Percentiles rank a stretch among this genome's conserved stretches.
Conservation (phyloP, 495 filamentous ascomycete species). For the Sporormia fimetaria region DNA sequence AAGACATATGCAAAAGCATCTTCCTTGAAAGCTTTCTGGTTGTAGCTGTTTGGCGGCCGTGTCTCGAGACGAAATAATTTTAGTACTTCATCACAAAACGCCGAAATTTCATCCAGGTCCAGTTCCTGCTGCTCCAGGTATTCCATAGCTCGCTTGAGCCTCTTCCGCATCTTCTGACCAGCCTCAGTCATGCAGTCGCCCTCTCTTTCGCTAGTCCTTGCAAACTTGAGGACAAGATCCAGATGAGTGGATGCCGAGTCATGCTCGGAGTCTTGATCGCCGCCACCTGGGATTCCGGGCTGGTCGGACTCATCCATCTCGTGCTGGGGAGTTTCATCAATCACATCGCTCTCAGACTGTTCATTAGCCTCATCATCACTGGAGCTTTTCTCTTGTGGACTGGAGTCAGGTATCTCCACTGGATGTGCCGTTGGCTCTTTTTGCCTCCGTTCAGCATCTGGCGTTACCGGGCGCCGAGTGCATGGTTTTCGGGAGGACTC, state of each 20-base stretch:
- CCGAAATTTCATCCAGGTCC: background rate
- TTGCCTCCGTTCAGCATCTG: too few species aligned
- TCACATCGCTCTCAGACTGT: too few species aligned
- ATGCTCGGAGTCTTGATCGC: background rate
- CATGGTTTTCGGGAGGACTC: too few species aligned
- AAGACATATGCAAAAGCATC: conserved; percentile 16
- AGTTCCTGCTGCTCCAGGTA: background rate
- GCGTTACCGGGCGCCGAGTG: too few species aligned
- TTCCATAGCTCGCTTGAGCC: background rate
- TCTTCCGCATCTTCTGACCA: background rate
- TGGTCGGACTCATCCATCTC: background rate
- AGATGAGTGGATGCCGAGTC: background rate
- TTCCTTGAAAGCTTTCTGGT: conserved; percentile 3
- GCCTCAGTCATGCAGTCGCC: conserved; percentile 4
- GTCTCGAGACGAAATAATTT: background rate
- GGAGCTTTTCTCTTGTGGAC: too few species aligned
- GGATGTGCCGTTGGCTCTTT: too few species aligned
- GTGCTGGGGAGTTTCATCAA: too few species aligned
- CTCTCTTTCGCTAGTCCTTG: background rate
- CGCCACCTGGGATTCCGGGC: background rate
- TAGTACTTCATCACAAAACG: background rate
- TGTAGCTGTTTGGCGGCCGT: background rate
- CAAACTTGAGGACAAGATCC: conserved; percentile 1
- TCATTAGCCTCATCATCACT: too few species aligned
- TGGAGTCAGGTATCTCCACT: too few species aligned